Base-by-base conservation (phyloP, 228 moss, liverwort and hornwort species). In the Sphagnum magellanicum region DNA sequence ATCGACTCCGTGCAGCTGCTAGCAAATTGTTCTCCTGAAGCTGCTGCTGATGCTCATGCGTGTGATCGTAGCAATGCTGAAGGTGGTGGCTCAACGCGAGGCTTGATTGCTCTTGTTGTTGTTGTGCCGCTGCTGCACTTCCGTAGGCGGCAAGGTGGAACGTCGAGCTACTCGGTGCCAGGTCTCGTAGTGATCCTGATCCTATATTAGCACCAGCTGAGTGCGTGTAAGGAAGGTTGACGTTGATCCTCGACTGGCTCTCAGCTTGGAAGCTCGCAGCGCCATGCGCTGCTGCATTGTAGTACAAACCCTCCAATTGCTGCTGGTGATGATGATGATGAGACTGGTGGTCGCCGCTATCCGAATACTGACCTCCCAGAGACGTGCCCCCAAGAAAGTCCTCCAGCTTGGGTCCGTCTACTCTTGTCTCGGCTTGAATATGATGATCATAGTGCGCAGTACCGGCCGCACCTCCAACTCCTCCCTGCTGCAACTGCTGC, bases 341-440 rank as follows among this genome's bases (percentile, higher is more conserved):
- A 52, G 78, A 63, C 71, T 91, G 91, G 74, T 90, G 91, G 50
- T 90, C 81, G 71, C 89, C 89, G 16, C 90, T 88, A 74, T 84
- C 92, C 32, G 88, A 86, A 74, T 94, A 98, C 67, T 94, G 98
- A 4, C 98, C 98, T 49, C 94, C 94, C 67, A 98, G 73, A 14
- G 98, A 98, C 4, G 97, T 91, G 8, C 98, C 98, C 46, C 98
- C 98, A 58, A 98, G 76, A 69, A 98, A 98, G 79, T 98, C 94
- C 72, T 98, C 98, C 67, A 98, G 94, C 76, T 98, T 98, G 65
- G 98, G 98, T 64, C 90, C 94, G 63, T 91, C 90, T 67, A 91
- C 96, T 61, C 87, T 78, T 46, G 90, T 73, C 53, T 72, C 81
- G 46, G 79, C 63, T 49, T 61, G 15, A 16, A 67, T 75, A 75